Evolutionary conservation across 352 stramenopile genomes (phyloP).

Genomic region (Phytophthora pini): DNA sequence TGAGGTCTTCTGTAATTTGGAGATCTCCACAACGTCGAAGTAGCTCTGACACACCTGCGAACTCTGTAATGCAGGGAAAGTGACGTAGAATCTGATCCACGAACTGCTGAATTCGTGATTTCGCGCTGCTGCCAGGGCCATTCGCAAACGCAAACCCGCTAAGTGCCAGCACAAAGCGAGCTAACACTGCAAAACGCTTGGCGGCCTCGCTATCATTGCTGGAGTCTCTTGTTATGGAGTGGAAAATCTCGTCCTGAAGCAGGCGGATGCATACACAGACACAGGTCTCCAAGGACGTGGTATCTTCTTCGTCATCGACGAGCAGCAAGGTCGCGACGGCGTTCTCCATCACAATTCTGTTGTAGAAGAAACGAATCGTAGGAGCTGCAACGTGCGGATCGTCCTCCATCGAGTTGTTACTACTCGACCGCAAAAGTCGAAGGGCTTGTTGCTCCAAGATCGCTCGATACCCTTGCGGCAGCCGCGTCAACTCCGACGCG

Average conservation of each 20-base stretch:
- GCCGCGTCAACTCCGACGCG: constrained; percentile 37
- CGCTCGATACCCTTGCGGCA: constrained; percentile 45
- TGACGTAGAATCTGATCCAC: constrained; percentile 38
- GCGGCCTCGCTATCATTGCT: constrained; percentile 2
- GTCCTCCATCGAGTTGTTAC: constrained; percentile 26
- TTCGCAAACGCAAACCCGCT: constrained; percentile 40
- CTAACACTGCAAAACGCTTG: constrained; percentile 41
- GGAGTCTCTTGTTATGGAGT: constrained; percentile 18
- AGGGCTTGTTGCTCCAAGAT: constrained; percentile 61
- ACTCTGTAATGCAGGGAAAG: constrained; percentile 34
- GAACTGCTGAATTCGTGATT: constrained; percentile 40
- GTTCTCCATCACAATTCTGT: constrained; percentile 60
- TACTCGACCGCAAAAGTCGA: constrained; percentile 45
- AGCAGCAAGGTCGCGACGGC: constrained; percentile 41
- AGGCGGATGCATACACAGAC: constrained; percentile 48
- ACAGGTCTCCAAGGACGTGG: constrained; percentile 40
- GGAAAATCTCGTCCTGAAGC: constrained; percentile 64
- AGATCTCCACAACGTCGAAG: constrained; percentile 25
- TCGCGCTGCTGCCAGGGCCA: constrained; percentile 17
- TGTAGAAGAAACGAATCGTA: constrained; percentile 57
- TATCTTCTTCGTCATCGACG: constrained; percentile 22
- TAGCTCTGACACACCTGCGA: constrained; percentile 27
- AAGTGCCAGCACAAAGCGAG: constrained; percentile 42
- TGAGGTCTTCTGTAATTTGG: constrained; percentile 2
- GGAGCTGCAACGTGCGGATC: constrained; percentile 30